Base-by-base conservation (phyloP, 331 rosid genomes). In the Telfairia occidentalis region DNA sequence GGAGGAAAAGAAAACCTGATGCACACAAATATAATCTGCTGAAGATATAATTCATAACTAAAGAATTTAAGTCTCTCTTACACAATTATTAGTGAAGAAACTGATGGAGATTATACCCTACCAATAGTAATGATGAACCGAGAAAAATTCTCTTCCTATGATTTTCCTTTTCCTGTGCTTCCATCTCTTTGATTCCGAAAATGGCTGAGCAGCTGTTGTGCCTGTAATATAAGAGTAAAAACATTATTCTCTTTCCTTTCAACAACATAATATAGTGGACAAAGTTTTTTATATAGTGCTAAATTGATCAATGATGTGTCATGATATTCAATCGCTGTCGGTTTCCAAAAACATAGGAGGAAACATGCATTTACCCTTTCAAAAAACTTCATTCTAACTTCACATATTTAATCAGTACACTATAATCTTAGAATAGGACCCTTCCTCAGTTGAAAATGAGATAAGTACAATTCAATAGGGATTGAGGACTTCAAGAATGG, bases 191-290 rank as follows among this genome's bases (percentile, higher is more conserved):
- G 96, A 78, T 80, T 89, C 54, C 98, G 91, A 78, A 92, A 92
- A 84, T 92, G 92, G 69, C 98, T 86, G 66, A 92, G 96, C 81
- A 92, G 96, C 82, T 92, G 96, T 34, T 87, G 96, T 77, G 96
- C 98, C 98, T 92, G 91, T 87, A 85, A 65, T 13, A 37, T 78
- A 38, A 3, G 24, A 55, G 49, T 3, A 24, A 35, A 29, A 12
- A 60, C 71, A 21, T 69, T 42, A 80, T 30, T 49, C 53, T 40
- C 28, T 52, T 67, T 26, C 30, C 24, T 60, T 28, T 66, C 35
- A 19, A 28, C 23, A 69, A 28, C 28, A 70, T 3, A 45, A 26
- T 1, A 3, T n/a, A n/a, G n/a, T n/a, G 40, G 13, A 35, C 4
- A 43, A n/a, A 48, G 38, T 71, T 46, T 46, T 45, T 43, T 1